Base-by-base conservation (phyloP, 2,329 filamentous ascomycete species). In the Fragosphaeria purpurea region DNA sequence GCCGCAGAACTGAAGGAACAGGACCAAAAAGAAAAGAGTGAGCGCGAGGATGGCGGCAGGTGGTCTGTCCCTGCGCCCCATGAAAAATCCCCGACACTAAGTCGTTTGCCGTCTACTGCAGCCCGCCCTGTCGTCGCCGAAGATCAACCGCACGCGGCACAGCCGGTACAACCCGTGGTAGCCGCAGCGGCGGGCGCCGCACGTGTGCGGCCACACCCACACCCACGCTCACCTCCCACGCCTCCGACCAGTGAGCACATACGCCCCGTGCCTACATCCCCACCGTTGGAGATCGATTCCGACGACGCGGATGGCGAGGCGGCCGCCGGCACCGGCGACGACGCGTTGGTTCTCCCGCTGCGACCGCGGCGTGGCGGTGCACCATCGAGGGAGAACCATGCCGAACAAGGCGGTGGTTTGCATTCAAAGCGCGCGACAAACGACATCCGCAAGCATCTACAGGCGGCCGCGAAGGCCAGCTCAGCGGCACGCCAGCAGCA, bases 101-200 rank as follows among this genome's bases (percentile, higher is more conserved):
- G 50, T 32, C 47, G 35, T 51, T 22, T 22, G 22, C 40, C 41
- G 31, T 50, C 50, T 49, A 33, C 48, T 45, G 48, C 53, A 53
- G 50, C 55, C 55, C 10, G 35, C 35, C 46, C 50, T 40, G 13
- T 50, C 42, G 13, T 50, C 42, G 37, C 52, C 51, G 30, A 52
- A 53, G n/a, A 45, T 53, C 34, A 45, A 40, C 53, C 55, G 51
- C 37, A 53, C 32, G 44, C 49, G 39, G 7, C 52, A 32, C 34
- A 47, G 44, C n/a, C 54, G 54, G 7, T 55, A 54, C 56, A 52
- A 41, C 32, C 53, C 51, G 7, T 57, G 54, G 55, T 49, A 44
- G 44, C 32, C 12, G 30, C 39, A 5, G 34, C 41, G 9, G 37
- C 35, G 31, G 13, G 9, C 34, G 39, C 22, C 22, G 22, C 22